phyloP scores from a whole-genome alignment of 1,284 basidiomycete species.

The Schizophyllum commune region DNA sequence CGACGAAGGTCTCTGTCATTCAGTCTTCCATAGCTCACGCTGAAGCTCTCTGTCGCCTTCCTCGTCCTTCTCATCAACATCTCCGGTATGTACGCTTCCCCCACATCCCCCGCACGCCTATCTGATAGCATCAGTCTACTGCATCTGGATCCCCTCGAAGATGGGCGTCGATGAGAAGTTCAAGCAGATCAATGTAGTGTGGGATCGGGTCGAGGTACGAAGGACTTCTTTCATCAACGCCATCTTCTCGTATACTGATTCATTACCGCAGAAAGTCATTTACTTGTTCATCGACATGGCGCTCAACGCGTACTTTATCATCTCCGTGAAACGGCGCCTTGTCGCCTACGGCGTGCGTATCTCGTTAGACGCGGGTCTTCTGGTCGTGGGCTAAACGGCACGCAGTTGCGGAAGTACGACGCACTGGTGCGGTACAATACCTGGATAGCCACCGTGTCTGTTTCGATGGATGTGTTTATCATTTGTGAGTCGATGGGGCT shows the following conservation, averaged over 20 bases:
- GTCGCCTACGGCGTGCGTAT: neutral
- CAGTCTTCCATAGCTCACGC: neutral
- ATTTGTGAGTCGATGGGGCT: neutral
- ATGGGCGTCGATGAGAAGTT: neutral
- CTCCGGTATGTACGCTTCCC: neutral
- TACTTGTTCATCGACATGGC: neutral
- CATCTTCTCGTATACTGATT: neutral
- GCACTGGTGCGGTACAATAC: neutral
- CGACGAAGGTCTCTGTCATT: neutral
- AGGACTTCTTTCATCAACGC: neutral
- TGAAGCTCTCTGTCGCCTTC: neutral
- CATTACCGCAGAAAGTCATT: neutral
- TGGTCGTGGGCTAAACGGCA: neutral
- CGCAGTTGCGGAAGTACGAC: neutral
- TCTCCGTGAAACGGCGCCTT: neutral
- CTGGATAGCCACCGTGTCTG: neutral
- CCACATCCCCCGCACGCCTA: neutral
- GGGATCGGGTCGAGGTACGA: neutral
- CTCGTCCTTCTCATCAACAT: neutral
- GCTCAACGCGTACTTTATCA: neutral
- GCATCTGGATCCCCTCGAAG: neutral
- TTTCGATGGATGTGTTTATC: neutral
- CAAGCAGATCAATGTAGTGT: neutral
- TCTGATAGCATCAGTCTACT: neutral
- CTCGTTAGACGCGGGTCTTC: neutral